Conservation (phyloP, 2,329 filamentous ascomycete species). For the Aulographum hederae region DNA sequence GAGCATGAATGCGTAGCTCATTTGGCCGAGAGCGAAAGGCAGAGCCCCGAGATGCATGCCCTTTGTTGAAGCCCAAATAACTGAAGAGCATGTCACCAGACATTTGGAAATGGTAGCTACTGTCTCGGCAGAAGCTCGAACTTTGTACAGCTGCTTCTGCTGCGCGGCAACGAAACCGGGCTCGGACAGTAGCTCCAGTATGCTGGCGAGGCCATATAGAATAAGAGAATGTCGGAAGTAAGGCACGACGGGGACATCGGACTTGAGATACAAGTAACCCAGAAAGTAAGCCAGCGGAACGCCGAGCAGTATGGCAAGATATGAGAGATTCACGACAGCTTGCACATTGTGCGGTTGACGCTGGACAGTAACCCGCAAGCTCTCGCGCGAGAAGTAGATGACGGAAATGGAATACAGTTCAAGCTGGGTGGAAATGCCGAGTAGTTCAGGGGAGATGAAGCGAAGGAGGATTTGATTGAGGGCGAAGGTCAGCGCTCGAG, state of each 20-base stretch:
- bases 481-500: slow-evolving; percentile 74
- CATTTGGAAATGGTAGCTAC: slow-evolving; percentile 63
- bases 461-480: slow-evolving; percentile 85
- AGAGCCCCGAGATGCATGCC: slow-evolving; percentile 50
- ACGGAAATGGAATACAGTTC: slow-evolving; percentile 86
- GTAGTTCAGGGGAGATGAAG: slow-evolving; percentile 65
- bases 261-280: slow-evolving; percentile 46
- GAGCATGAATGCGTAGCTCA: slow-evolving; percentile 54
- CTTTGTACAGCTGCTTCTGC: slow-evolving; percentile 59
- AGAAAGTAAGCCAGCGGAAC: slow-evolving; percentile 43
- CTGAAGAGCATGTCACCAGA: slow-evolving; percentile 50
- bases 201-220: slow-evolving; percentile 37
- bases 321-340: slow-evolving; percentile 73
- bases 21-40: slow-evolving; percentile 77
- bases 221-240: slow-evolving; percentile 40
- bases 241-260: slow-evolving; percentile 35
- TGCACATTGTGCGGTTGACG: slow-evolving; percentile 48
- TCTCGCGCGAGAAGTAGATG: slow-evolving; percentile 89
- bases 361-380: slow-evolving; percentile 78
- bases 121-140: slow-evolving; percentile 70
- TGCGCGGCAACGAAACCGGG: slow-evolving; percentile 82
- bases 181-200: slow-evolving; percentile 67
- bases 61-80: slow-evolving; percentile 40
- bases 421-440: slow-evolving; percentile 76
- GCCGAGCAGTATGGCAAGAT: slow-evolving; percentile 57